Conservation (phyloP, 306 rosid genomes). For the Lathyrus oleraceus region DNA sequence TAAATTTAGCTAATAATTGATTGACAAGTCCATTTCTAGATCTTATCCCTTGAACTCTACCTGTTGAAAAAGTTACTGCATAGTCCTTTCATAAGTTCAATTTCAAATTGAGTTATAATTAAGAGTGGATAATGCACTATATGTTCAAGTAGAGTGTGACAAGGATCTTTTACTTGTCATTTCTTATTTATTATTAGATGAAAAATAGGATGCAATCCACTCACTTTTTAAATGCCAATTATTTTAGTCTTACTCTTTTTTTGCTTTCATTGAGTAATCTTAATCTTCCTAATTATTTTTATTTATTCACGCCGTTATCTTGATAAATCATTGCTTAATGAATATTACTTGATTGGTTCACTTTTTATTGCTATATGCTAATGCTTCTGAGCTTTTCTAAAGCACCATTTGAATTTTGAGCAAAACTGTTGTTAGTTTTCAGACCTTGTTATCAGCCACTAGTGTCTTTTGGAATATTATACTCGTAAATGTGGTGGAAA, state of each 20-base stretch:
- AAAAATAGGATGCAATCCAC: conserved; percentile 34
- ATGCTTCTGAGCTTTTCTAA: conserved; percentile 33
- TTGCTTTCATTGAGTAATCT: conserved; percentile 33
- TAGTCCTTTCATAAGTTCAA: conserved; percentile 26
- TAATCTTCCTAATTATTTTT: conserved; percentile 32
- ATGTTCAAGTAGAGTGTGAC: conserved; percentile 47
- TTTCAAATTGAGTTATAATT: conserved; percentile 33
- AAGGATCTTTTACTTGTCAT: conserved; percentile 39
- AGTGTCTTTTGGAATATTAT: conserved; percentile 3
- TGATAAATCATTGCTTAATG: conserved; percentile 35
- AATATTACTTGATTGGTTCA: conserved; percentile 36
- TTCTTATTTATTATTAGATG: conserved; percentile 36
- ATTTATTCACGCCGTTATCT: conserved; percentile 26
- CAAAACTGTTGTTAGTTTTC: conserved; percentile 19
- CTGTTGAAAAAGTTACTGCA: conserved; percentile 29
- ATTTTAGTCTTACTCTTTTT: conserved; percentile 25
- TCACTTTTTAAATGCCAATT: conserved; percentile 35
- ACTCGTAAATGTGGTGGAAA: conserved; percentile 1
- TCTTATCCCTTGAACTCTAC: conserved; percentile 6
- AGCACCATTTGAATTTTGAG: conserved; percentile 33
- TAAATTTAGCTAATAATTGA: conserved; percentile 23
- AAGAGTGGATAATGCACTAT: conserved; percentile 48
- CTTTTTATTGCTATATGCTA: conserved; percentile 31
- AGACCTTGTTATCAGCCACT: conserved; percentile 15
- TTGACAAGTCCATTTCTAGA: conserved; percentile 18